phyloP scores from a whole-genome alignment of 148 eudicot species.

The Rhododendron williamsianum region DNA sequence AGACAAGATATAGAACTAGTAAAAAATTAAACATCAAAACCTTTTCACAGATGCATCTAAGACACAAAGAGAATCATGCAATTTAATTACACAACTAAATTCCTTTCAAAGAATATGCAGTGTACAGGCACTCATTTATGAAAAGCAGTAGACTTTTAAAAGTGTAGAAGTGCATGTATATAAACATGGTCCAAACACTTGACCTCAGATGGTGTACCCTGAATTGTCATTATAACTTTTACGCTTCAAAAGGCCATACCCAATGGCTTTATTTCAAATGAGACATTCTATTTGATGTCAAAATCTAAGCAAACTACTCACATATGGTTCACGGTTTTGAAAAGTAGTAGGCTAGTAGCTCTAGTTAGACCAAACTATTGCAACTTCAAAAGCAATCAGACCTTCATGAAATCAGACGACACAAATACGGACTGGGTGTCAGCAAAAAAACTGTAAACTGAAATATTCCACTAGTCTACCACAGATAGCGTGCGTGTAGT shows the following conservation, averaged over 20 bases:
- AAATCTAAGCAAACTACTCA: neutral
- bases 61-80: neutral
- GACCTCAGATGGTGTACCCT: neutral
- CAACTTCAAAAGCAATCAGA: neutral
- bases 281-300: neutral
- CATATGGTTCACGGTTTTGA: neutral
- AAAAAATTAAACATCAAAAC: neutral
- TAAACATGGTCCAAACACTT: neutral
- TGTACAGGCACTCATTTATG: neutral
- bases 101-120: neutral
- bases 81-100: neutral
- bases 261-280: neutral
- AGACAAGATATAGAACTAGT: neutral
- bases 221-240: neutral
- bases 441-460: neutral
- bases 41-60: neutral
- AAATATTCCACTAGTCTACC: neutral
- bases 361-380: neutral
- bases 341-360: neutral
- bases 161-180: neutral
- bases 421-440: neutral
- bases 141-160: neutral
- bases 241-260: neutral
- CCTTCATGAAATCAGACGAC: neutral
- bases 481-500: neutral